These are phyloP conservation scores for Cladosporium phlei DNA, from an alignment of 2,329 filamentous ascomycete species.

Conservation along the genomic window DNA sequence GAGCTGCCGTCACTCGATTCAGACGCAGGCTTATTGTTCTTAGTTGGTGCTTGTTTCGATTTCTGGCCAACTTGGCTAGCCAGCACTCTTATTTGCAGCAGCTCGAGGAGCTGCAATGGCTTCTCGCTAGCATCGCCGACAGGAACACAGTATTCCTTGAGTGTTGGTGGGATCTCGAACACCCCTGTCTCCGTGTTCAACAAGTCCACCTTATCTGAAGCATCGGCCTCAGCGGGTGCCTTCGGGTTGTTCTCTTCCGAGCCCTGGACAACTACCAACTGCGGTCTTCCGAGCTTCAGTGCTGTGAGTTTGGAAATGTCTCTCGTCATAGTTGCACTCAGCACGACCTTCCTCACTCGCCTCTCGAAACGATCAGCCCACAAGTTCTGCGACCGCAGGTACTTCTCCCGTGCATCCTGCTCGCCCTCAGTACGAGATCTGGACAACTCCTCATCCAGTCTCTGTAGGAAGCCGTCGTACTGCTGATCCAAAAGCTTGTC, in stretches of 20 bases:
- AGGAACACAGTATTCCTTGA: conserved; percentile 46
- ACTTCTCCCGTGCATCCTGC: conserved; percentile 24
- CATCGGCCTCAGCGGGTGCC: conserved; percentile 22
- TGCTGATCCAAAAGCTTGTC: conserved; percentile 80
- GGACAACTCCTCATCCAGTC: conserved; percentile 22
- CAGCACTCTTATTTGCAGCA: conserved; percentile 57
- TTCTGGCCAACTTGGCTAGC: neutral
- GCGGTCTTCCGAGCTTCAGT: conserved; percentile 68
- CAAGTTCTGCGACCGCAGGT: conserved; percentile 25
- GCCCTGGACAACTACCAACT: conserved; percentile 69
- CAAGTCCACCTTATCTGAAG: conserved; percentile 17
- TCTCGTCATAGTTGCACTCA: conserved; percentile 88
- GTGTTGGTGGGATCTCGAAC: conserved; percentile 54
- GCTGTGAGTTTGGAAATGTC: conserved; percentile 76
- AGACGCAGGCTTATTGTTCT: conserved; percentile 16
- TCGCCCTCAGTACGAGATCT: conserved; percentile 19
- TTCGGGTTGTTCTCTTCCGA: conserved; percentile 31
- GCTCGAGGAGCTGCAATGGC: conserved; percentile 76
- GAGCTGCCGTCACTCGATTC: conserved; percentile 15
- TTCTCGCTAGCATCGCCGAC: conserved; percentile 50
- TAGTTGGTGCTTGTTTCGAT: conserved; percentile 5
- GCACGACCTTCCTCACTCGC: conserved; percentile 69
- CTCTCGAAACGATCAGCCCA: conserved; percentile 37
- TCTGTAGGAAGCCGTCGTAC: conserved; percentile 28
- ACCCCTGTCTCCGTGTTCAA: conserved; percentile 22